A percentile compares a stretch with the other conserved stretches of the same genome.
Conservation (phyloP, 345 rosid genomes). For the Corymbia maculata region DNA sequence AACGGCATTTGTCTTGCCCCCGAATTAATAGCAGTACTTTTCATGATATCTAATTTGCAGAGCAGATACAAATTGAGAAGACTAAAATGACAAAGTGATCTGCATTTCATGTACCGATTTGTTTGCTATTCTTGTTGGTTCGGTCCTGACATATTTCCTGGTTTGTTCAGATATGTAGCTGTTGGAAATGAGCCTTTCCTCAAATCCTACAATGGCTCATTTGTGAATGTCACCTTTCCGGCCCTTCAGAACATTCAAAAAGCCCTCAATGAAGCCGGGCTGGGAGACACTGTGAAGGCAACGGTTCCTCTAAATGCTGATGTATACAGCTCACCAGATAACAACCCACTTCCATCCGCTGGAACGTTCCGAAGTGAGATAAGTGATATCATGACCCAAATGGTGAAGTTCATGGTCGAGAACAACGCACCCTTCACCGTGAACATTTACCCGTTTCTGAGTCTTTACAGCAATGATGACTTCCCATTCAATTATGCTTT, state of each 20-base stretch:
- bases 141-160: background rate
- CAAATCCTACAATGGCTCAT: slow-evolving; percentile 30
- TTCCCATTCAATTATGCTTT: slow-evolving; percentile 42
- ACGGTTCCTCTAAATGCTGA: slow-evolving; percentile 45
- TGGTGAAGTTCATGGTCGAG: slow-evolving; percentile 1
- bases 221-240: slow-evolving; percentile 19
- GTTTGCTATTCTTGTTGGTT: background rate
- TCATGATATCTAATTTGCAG: background rate
- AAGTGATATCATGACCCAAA: background rate
- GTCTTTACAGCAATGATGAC: slow-evolving; percentile 23
- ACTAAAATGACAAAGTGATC: background rate
- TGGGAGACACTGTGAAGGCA: slow-evolving; percentile 20
- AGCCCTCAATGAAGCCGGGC: slow-evolving; percentile 22
- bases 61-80: background rate
- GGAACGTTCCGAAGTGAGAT: slow-evolving; percentile 4
- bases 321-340: slow-evolving; percentile 1
- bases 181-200: slow-evolving; percentile 32
- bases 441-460: slow-evolving; percentile 43
- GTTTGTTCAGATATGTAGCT: slow-evolving; percentile 3
- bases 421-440: slow-evolving; percentile 36
- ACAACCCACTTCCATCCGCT: slow-evolving; percentile 5
- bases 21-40: background rate
- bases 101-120: background rate
- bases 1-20: background rate
- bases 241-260: slow-evolving; percentile 32